phyloP scores from a whole-genome alignment of 108 stramenopile genomes.

The Asterionellopsis glacialis region DNA sequence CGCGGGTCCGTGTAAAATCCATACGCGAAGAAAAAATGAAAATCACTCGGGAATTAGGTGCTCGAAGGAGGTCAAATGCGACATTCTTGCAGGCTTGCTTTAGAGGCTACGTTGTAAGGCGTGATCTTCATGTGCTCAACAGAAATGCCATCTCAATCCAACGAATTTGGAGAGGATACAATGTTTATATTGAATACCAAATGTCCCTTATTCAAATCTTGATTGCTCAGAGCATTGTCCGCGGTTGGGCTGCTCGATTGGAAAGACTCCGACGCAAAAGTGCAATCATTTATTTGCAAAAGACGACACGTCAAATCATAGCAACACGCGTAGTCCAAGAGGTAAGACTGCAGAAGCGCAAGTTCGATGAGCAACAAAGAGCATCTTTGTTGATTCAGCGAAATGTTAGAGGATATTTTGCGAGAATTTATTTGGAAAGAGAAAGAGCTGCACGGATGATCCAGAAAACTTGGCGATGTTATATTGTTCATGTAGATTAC shows the following conservation, averaged over 20 bases:
- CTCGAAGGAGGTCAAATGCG: background rate
- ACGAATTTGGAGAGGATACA: constrained; percentile 39
- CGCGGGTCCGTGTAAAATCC: background rate
- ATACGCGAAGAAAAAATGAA: background rate
- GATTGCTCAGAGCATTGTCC: constrained; percentile 33
- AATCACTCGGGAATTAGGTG: background rate
- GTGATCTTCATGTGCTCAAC: constrained; percentile 5
- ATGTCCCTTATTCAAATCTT: constrained; percentile 38
- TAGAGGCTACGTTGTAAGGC: constrained; percentile 15
- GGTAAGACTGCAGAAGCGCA: too few species aligned
- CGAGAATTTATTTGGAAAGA: constrained; percentile 15
- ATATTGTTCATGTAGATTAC: constrained; percentile 45
- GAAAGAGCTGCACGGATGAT: constrained; percentile 37
- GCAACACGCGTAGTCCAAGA: constrained; percentile 5
- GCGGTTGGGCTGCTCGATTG: constrained; percentile 25
- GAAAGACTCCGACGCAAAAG: background rate
- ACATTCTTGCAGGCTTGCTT: constrained; percentile 22
- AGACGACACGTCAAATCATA: constrained; percentile 12
- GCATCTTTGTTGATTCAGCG: constrained; percentile 29
- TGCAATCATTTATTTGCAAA: constrained; percentile 20
- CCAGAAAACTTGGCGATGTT: constrained; percentile 65
- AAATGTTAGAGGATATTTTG: constrained; percentile 31
- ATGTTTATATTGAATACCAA: constrained; percentile 28
- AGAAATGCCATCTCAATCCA: constrained; percentile 29
- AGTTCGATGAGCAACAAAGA: background rate